Conservation (phyloP, 169 alveolate species). For the Plasmodium coatneyi region DNA sequence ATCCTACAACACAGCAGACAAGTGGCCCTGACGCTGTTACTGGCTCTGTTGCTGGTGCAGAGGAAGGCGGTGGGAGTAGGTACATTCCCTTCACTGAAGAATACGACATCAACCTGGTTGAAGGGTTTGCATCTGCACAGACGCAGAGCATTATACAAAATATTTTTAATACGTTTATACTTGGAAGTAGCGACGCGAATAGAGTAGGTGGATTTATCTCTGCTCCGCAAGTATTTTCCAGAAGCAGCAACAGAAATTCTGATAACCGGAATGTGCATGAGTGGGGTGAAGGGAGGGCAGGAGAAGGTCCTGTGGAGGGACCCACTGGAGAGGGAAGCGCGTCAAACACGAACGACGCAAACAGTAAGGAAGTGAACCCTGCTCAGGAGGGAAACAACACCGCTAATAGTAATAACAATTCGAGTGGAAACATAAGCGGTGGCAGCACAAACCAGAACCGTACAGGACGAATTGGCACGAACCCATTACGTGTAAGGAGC, state of each 20-base stretch:
- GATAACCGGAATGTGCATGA: slow-evolving; percentile 14
- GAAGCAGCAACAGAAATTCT: slow-evolving; percentile 8
- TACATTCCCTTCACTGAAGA: slow-evolving; percentile 11
- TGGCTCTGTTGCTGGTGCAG: not conserved
- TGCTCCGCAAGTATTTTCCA: not conserved
- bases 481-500: not conserved
- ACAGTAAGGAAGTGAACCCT: too few relatives aligned
- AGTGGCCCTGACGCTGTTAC: too few relatives aligned
- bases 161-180: slow-evolving; percentile 34
- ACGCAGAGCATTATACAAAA: slow-evolving; percentile 36
- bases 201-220: not conserved
- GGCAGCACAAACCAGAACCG: not conserved
- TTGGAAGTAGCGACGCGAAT: slow-evolving; percentile 14
- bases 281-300: not conserved
- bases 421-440: not conserved
- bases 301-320: not conserved
- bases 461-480: not conserved
- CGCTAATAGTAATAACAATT: not conserved
- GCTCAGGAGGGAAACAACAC: not conserved
- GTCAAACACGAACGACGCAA: not conserved
- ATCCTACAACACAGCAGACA: not conserved
- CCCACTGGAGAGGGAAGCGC: not conserved
- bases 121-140: slow-evolving; percentile 8
- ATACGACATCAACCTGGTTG: slow-evolving; percentile 7
- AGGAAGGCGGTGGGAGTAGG: not conserved